These are phyloP conservation scores for Beta lomatogona DNA, from an alignment of 179 eudicot genomes.

Conservation along the genomic window DNA sequence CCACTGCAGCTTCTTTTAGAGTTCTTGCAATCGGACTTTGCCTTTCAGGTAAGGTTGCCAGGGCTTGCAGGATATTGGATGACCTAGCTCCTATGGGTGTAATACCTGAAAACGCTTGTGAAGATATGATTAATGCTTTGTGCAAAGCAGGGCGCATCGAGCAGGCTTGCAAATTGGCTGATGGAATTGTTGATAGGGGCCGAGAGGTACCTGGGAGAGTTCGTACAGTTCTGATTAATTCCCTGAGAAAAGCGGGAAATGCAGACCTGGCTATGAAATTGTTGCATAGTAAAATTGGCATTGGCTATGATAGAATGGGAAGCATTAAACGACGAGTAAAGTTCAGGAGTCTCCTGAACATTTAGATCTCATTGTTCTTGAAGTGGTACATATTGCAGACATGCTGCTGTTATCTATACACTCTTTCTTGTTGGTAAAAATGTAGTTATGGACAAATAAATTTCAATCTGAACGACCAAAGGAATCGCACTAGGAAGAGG, in stretches of 20 bases:
- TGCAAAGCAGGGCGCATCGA: conserved; percentile 81
- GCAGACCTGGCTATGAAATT: conserved; percentile 82
- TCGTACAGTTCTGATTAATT: conserved; percentile 81
- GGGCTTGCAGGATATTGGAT: conserved; percentile 90
- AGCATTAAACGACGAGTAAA: conserved; percentile 84
- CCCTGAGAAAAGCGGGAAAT: conserved; percentile 85
- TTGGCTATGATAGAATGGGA: conserved; percentile 89
- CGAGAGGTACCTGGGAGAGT: conserved; percentile 91
- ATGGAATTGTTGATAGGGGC: conserved; percentile 88
- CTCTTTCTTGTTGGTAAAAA: not conserved
- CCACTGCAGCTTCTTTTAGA: conserved; percentile 80
- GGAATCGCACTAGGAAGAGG: not conserved
- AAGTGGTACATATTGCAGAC: not conserved
- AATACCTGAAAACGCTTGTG: conserved; percentile 77
- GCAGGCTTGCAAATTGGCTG: conserved; percentile 95
- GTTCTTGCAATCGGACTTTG: conserved; percentile 88
- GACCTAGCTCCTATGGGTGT: conserved; percentile 96
- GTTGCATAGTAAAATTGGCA: conserved; percentile 94
- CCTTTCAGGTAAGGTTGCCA: conserved; percentile 82
- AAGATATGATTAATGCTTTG: conserved; percentile 84
- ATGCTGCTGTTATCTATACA: not conserved
- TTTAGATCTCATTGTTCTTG: conserved; percentile 33
- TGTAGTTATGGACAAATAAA: not conserved
- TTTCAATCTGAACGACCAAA: not conserved
- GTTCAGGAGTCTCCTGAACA: conserved; percentile 59